Conservation (phyloP, 2,329 filamentous ascomycete genomes). For the Phaeosphaeriaceae sp. region DNA sequence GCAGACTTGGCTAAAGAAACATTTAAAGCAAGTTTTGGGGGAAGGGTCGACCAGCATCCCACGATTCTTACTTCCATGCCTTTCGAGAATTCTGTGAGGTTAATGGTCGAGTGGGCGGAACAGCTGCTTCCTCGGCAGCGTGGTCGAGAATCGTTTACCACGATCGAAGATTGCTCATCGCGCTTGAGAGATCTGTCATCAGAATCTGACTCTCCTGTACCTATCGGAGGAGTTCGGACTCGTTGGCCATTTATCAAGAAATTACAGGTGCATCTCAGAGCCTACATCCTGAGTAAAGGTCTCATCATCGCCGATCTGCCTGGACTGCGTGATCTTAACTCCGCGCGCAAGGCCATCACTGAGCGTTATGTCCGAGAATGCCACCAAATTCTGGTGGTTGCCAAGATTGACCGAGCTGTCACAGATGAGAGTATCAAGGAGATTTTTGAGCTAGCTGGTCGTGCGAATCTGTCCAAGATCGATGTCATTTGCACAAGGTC, state of each 20-base stretch:
- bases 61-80: slow-evolving; percentile 13
- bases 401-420: slow-evolving; percentile 50
- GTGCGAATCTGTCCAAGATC: slow-evolving; percentile 45
- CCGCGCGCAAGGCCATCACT: slow-evolving; percentile 52
- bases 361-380: slow-evolving; percentile 55
- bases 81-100: slow-evolving; percentile 18
- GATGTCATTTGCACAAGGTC: slow-evolving; percentile 30
- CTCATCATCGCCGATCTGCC: slow-evolving; percentile 59
- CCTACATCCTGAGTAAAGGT: slow-evolving; percentile 57
- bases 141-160: slow-evolving; percentile 40
- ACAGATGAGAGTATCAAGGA: slow-evolving; percentile 51
- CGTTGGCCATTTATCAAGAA: slow-evolving; percentile 57
- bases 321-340: slow-evolving; percentile 57
- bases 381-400: slow-evolving; percentile 57
- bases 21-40: slow-evolving; percentile 23
- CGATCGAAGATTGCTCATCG: slow-evolving; percentile 46
- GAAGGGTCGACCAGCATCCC: slow-evolving; percentile 10
- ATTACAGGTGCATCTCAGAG: slow-evolving; percentile 53
- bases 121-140: slow-evolving; percentile 10
- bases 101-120: slow-evolving; percentile 21
- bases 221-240: slow-evolving; percentile 10
- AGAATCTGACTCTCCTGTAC: slow-evolving; percentile 22
- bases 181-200: slow-evolving; percentile 50
- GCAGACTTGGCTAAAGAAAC: slow-evolving; percentile 40
- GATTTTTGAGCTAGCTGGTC: slow-evolving; percentile 52